Conservation (phyloP, 768 basidiomycete species). For the Mycena olivaceomarginata region DNA sequence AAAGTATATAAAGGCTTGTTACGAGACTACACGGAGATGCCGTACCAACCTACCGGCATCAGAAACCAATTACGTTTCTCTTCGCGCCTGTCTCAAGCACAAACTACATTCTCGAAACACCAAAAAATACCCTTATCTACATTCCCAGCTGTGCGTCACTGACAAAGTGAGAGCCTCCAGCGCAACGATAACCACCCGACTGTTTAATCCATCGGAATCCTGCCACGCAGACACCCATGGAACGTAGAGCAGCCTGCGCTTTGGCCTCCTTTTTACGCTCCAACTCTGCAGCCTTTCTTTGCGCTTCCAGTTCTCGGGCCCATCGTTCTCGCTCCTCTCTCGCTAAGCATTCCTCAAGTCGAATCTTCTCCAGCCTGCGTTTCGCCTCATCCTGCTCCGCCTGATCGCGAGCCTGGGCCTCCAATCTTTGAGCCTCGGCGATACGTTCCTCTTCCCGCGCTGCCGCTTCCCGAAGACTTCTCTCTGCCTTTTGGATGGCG, state of each 20-base stretch:
- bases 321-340: constrained; percentile 46
- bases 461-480: constrained; percentile 36
- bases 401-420: constrained; percentile 40
- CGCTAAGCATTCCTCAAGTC: constrained; percentile 43
- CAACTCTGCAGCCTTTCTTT: constrained; percentile 46
- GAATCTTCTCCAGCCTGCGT: constrained; percentile 49
- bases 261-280: constrained; percentile 61
- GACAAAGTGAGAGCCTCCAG: constrained; percentile 67
- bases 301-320: constrained; percentile 47
- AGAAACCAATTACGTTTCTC: too few relatives aligned
- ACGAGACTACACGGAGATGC: too few relatives aligned
- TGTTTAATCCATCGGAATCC: constrained; percentile 69
- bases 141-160: constrained; percentile 50
- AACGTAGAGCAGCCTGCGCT: constrained; percentile 63
- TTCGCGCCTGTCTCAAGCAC: too few relatives aligned
- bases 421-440: constrained; percentile 44
- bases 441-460: constrained; percentile 40
- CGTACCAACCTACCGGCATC: too few relatives aligned
- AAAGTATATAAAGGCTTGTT: too few relatives aligned
- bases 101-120: background rate
- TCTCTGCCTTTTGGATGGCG: constrained; percentile 47
- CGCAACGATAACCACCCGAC: constrained; percentile 64
- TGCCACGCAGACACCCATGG: constrained; percentile 69
- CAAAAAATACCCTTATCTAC: background rate
- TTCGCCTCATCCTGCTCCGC: constrained; percentile 41